phyloP scores from a whole-genome alignment of 148 eudicot species.

The Hydrangea macrophylla region DNA sequence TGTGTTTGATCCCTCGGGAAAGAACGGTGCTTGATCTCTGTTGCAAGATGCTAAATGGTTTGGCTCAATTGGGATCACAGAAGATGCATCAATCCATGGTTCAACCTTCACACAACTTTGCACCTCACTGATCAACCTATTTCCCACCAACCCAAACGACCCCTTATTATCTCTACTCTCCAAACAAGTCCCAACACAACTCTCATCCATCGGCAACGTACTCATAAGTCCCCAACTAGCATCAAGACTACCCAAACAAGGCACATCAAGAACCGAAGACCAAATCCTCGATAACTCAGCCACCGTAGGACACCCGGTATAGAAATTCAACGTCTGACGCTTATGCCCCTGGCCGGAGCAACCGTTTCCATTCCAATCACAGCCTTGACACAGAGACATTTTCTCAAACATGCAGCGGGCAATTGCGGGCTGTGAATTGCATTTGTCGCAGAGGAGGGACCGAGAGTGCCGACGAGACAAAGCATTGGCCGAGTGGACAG shows the following conservation, averaged over 20 bases:
- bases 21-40: conserved; percentile 25
- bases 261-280: conserved; percentile 25
- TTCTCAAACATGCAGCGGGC: conserved; percentile 37
- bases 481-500: conserved; percentile 48
- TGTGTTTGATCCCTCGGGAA: conserved; percentile 27
- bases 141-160: conserved; percentile 13
- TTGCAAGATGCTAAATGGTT: background rate
- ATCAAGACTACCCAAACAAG: background rate
- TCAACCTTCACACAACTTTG: conserved; percentile 31
- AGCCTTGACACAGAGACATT: conserved; percentile 35
- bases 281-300: conserved; percentile 33
- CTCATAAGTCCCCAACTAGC: conserved; percentile 4
- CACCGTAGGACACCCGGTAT: conserved; percentile 34
- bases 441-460: conserved; percentile 45
- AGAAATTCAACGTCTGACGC: conserved; percentile 23
- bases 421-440: conserved; percentile 36
- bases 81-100: conserved; percentile 21
- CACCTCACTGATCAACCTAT: conserved; percentile 21
- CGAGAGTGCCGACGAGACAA: conserved; percentile 41
- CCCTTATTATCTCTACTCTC: conserved; percentile 15
- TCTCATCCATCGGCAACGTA: conserved; percentile 19
- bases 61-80: conserved; percentile 17
- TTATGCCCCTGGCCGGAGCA: conserved; percentile 28
- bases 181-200: conserved; percentile 8
- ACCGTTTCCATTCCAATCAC: conserved; percentile 28